These are phyloP conservation scores for Ochetophila trinervis DNA, from an alignment of 306 rosid genomes.

Conservation along the genomic window DNA sequence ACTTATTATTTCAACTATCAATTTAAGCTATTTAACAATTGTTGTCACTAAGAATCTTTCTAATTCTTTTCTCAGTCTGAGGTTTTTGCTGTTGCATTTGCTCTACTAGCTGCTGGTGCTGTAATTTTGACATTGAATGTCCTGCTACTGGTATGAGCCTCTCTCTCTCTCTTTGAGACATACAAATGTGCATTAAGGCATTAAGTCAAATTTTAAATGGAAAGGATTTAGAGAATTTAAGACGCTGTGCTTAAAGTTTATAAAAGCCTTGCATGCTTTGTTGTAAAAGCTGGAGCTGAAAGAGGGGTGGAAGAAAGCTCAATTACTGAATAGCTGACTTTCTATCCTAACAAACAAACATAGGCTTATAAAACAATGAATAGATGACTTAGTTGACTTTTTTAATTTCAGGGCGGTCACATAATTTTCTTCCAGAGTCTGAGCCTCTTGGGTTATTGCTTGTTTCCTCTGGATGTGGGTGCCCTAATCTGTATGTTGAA, in stretches of 20 bases:
- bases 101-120: slow-evolving; percentile 95
- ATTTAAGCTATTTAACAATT: neutral
- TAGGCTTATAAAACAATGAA: neutral
- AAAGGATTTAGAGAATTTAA: too few relatives aligned
- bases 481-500: slow-evolving; percentile 90
- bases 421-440: slow-evolving; percentile 97
- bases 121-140: slow-evolving; percentile 92
- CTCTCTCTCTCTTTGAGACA: slow-evolving; percentile 6
- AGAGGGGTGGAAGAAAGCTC: too few relatives aligned
- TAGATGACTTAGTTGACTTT: neutral
- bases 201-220: too few relatives aligned
- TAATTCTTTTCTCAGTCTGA: slow-evolving; percentile 61
- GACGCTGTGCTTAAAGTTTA: too few relatives aligned
- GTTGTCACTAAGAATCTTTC: slow-evolving; percentile 24
- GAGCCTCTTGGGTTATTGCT: slow-evolving; percentile 92
- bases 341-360: too few relatives aligned
- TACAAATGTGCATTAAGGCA: neutral
- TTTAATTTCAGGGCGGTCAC: slow-evolving; percentile 82
- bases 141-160: slow-evolving; percentile 77
- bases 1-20: neutral
- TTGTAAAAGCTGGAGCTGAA: too few relatives aligned
- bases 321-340: too few relatives aligned
- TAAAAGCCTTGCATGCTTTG: too few relatives aligned
- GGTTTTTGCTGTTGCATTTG: slow-evolving; percentile 97
- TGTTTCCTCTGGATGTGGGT: slow-evolving; percentile 89